Evolutionary conservation across 306 rosid genomes (phyloP).

Genomic region (Trichosanthes truncata): DNA sequence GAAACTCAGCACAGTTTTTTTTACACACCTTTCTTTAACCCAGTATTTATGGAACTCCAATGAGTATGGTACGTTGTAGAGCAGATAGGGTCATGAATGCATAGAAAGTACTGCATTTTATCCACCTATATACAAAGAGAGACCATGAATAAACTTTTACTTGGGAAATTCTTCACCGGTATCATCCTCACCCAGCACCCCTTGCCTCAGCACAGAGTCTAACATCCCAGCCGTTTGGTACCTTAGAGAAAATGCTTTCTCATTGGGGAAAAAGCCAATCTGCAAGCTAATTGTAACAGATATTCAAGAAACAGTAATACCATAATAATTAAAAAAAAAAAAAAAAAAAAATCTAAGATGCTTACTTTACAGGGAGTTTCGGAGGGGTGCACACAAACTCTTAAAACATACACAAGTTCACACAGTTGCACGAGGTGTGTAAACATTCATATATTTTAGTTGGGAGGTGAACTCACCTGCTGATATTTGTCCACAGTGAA

Average conservation of each 20-base stretch:
- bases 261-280: conserved; percentile 83
- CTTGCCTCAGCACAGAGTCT: conserved; percentile 76
- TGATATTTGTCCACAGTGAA: conserved; percentile 92
- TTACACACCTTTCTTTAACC: not conserved
- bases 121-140: not conserved
- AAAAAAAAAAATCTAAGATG: not conserved
- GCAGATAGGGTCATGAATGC: not conserved
- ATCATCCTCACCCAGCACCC: conserved; percentile 94
- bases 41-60: not conserved
- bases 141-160: conserved; percentile 27
- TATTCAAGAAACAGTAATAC: conserved; percentile 45
- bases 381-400: not conserved
- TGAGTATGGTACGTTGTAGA: not conserved
- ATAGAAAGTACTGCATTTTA: not conserved
- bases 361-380: not conserved
- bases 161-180: conserved; percentile 88
- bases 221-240: conserved; percentile 97
- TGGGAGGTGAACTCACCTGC: conserved; percentile 53
- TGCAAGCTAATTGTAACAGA: conserved; percentile 73
- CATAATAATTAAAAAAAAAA: conserved; percentile 7
- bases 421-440: not conserved
- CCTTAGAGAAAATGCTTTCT: conserved; percentile 81
- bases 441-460: not conserved
- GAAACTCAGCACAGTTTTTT: not conserved
- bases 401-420: not conserved